Evolutionary conservation across 2,329 filamentous ascomycete genomes (phyloP).

Genomic region (Pseudogymnoascus sp.): DNA sequence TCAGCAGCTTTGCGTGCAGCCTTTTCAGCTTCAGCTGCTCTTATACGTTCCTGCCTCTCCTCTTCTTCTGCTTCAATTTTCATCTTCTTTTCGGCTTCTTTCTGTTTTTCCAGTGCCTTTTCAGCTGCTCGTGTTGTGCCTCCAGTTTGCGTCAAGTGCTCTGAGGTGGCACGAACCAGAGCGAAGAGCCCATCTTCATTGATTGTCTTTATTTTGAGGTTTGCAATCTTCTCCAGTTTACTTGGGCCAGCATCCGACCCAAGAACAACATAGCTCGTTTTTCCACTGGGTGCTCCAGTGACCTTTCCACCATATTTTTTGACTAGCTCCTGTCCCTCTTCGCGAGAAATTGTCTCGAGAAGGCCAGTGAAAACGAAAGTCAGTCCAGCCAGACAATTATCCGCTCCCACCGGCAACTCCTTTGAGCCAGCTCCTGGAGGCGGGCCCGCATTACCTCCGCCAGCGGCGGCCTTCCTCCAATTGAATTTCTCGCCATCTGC

Average conservation of each 20-base stretch:
- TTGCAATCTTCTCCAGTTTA: slow-evolving; percentile 79
- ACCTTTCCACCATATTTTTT: slow-evolving; percentile 94
- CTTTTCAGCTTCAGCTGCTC: slow-evolving; percentile 45
- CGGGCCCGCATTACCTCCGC: slow-evolving; percentile 54
- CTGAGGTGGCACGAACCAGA: slow-evolving; percentile 55
- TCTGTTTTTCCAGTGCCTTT: slow-evolving; percentile 76
- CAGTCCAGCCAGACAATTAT: slow-evolving; percentile 83
- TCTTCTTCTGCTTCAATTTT: slow-evolving; percentile 75
- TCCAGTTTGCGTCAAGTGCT: slow-evolving; percentile 70
- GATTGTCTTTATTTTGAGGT: slow-evolving; percentile 79
- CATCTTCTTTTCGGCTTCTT: slow-evolving; percentile 76
- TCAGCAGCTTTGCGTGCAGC: slow-evolving; percentile 34
- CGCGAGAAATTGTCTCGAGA: slow-evolving; percentile 69
- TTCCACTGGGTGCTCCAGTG: slow-evolving; percentile 75
- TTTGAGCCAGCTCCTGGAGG: slow-evolving; percentile 55
- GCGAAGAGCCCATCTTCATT: slow-evolving; percentile 88
- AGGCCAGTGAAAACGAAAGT: slow-evolving; percentile 95
- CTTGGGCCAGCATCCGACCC: slow-evolving; percentile 87
- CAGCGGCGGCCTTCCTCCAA: slow-evolving; percentile 55
- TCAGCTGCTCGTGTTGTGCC: slow-evolving; percentile 83
- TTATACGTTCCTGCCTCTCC: slow-evolving; percentile 67
- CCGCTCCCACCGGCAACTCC: slow-evolving; percentile 73
- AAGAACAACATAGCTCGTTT: slow-evolving; percentile 89
- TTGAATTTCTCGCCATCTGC: slow-evolving; percentile 66
- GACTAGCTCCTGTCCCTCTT: slow-evolving; percentile 77